Evolutionary conservation across 2,329 filamentous ascomycete genomes (phyloP).

Genomic region (Aspergillus proliferans): DNA sequence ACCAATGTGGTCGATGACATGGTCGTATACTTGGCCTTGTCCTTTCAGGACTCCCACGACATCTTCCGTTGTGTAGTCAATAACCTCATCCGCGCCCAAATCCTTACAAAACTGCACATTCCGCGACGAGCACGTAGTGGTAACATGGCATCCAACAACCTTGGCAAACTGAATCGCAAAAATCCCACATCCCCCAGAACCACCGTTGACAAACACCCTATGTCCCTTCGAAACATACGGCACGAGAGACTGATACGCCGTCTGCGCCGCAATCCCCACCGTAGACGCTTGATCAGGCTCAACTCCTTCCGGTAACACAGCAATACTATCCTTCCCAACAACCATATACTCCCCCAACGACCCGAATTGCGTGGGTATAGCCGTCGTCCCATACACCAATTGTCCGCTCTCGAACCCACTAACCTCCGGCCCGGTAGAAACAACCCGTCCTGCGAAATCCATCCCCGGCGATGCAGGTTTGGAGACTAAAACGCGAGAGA

Average conservation of each 20-base stretch:
- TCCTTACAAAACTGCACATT: conserved; percentile 53
- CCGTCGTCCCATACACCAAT: conserved; percentile 41
- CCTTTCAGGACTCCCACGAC: conserved; percentile 43
- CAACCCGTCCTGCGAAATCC: conserved; percentile 46
- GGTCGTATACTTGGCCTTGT: conserved; percentile 45
- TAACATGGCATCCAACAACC: conserved; percentile 53
- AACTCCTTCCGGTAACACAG: conserved; percentile 41
- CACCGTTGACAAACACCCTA: conserved; percentile 60
- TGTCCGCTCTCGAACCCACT: conserved; percentile 34
- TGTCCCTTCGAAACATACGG: conserved; percentile 46
- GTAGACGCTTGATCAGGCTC: conserved; percentile 37
- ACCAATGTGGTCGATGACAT: conserved; percentile 56
- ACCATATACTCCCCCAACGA: conserved; percentile 42
- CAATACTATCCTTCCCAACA: conserved; percentile 26
- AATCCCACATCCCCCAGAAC: conserved; percentile 56
- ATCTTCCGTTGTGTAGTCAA: conserved; percentile 53
- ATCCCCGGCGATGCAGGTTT: conserved; percentile 45
- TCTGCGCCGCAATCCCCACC: conserved; percentile 42
- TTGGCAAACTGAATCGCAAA: conserved; percentile 61
- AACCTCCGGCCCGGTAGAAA: conserved; percentile 27
- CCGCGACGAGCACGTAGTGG: conserved; percentile 50
- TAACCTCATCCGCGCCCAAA: conserved; percentile 58
- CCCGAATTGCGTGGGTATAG: conserved; percentile 31
- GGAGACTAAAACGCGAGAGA: conserved; percentile 35
- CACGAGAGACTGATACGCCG: conserved; percentile 46